Conservation (phyloP, 768 basidiomycete genomes). For the Termitomyces sp. region DNA sequence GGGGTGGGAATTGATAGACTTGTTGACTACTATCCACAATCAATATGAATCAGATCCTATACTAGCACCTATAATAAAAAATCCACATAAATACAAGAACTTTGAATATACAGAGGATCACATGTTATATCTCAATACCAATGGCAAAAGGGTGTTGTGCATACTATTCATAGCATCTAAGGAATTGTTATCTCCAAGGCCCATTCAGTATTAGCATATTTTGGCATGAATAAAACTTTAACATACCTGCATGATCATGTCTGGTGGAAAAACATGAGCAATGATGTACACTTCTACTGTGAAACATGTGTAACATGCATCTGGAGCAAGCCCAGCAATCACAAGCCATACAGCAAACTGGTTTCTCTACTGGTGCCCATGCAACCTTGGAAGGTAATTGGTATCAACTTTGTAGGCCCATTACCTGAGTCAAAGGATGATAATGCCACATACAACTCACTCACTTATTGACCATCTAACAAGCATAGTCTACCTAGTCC, state of each 20-base stretch:
- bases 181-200: constrained; percentile 31
- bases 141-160: constrained; percentile 7
- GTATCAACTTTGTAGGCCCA: background rate
- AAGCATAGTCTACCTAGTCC: no score
- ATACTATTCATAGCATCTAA: constrained; percentile 16
- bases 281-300: background rate
- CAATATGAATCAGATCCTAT: constrained; percentile 9
- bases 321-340: background rate
- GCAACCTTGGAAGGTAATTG: background rate
- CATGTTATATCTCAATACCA: constrained; percentile 11
- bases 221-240: constrained; percentile 29
- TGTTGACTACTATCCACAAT: constrained; percentile 6
- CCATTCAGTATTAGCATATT: constrained; percentile 32
- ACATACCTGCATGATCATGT: constrained; percentile 22
- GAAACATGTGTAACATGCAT: background rate
- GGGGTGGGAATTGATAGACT: background rate
- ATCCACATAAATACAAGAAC: constrained; percentile 13
- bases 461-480: no score
- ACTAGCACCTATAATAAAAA: constrained; percentile 11
- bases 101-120: constrained; percentile 9
- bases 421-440: no score
- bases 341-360: background rate
- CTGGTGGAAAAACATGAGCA: background rate
- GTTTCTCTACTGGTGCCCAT: background rate
- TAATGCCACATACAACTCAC: no score